These are phyloP conservation scores for Russula earlei DNA, from an alignment of 768 basidiomycete genomes.

Conservation along the genomic window DNA sequence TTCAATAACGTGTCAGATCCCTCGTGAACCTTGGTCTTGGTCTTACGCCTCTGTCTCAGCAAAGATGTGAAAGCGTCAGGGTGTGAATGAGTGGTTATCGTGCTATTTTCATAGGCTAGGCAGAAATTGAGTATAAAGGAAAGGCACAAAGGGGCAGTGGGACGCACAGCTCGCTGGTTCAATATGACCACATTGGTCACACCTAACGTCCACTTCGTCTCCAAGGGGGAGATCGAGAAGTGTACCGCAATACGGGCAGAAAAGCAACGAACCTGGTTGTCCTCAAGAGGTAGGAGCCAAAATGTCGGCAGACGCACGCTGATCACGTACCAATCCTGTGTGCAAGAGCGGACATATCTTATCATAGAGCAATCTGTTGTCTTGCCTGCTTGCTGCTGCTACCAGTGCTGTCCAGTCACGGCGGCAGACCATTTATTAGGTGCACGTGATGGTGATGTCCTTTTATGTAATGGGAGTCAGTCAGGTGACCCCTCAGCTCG, in stretches of 20 bases:
- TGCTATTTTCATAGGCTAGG: slow-evolving; percentile 84
- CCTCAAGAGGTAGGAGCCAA: neutral
- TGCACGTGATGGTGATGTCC: neutral
- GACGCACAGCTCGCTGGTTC: slow-evolving; percentile 85
- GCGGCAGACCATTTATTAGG: too few relatives aligned
- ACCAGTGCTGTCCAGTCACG: too few relatives aligned
- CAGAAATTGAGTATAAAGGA: neutral
- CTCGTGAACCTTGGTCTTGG: slow-evolving; percentile 73
- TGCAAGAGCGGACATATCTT: slow-evolving; percentile 24
- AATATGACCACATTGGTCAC: slow-evolving; percentile 80
- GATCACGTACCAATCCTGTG: slow-evolving; percentile 39
- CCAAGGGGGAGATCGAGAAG: slow-evolving; percentile 74
- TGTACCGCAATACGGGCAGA: slow-evolving; percentile 91
- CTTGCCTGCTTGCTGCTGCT: too few relatives aligned
- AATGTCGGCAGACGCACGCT: neutral
- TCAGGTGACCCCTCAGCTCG: too few relatives aligned
- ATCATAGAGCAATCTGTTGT: too few relatives aligned
- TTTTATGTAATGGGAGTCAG: neutral
- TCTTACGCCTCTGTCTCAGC: slow-evolving; percentile 79
- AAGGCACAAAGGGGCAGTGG: neutral
- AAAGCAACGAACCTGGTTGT: slow-evolving; percentile 71
- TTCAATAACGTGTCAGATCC: slow-evolving; percentile 54
- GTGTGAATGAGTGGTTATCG: slow-evolving; percentile 83
- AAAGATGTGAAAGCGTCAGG: slow-evolving; percentile 92
- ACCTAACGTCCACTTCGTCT: slow-evolving; percentile 62